phyloP scores from a whole-genome alignment of 345 rosid genomes.

The Gossypium anomalum region DNA sequence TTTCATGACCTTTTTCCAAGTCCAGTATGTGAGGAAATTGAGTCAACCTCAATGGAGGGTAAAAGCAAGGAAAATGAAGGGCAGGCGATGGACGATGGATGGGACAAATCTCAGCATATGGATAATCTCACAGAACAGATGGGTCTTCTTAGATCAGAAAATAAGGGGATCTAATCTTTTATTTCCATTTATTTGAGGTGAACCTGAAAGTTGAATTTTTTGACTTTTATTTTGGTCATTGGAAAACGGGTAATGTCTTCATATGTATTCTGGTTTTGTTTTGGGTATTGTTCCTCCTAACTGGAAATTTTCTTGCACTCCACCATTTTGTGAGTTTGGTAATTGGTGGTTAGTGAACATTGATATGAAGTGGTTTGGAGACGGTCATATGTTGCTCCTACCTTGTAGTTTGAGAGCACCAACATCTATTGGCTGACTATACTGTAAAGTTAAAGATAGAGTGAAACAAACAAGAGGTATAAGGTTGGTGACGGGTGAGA shows the following conservation, averaged over 20 bases:
- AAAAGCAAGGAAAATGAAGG: constrained; percentile 27
- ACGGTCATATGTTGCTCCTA: neutral
- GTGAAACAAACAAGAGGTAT: too few relatives aligned
- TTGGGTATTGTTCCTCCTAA: too few relatives aligned
- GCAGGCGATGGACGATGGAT: constrained; percentile 36
- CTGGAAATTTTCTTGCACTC: neutral
- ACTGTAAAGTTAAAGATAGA: too few relatives aligned
- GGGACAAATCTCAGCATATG: constrained; percentile 51
- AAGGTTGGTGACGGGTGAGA: neutral
- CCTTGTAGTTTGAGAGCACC: neutral
- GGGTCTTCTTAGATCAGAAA: constrained; percentile 69
- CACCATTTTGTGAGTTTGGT: neutral
- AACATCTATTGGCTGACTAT: neutral
- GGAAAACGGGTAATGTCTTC: constrained; percentile 4
- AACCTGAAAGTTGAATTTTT: neutral
- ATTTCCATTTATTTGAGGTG: constrained; percentile 9
- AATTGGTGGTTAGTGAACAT: neutral
- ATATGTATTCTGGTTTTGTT: neutral
- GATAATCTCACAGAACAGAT: constrained; percentile 79
- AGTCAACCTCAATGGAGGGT: constrained; percentile 42
- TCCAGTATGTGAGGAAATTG: constrained; percentile 58
- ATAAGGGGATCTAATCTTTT: constrained; percentile 26
- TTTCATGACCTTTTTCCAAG: constrained; percentile 53
- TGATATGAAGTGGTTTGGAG: neutral
- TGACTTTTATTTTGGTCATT: neutral